Conservation (phyloP, 2,329 filamentous ascomycete genomes). For the Ambrosiella beaveri region DNA sequence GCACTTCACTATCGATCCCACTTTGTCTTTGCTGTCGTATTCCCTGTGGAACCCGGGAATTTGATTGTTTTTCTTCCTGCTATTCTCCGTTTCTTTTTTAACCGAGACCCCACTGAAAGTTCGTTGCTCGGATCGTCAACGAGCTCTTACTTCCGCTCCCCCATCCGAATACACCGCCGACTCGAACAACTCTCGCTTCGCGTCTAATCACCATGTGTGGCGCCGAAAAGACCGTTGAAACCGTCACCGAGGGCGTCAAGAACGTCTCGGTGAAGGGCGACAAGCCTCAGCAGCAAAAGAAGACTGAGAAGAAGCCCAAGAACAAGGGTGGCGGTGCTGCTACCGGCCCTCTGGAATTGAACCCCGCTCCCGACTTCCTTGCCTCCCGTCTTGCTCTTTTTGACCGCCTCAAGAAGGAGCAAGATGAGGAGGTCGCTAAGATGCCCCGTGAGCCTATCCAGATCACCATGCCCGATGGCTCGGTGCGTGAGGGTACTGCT, state of each 20-base stretch:
- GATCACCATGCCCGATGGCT: slow-evolving; percentile 57
- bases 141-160: background rate
- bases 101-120: background rate
- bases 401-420: slow-evolving; percentile 69
- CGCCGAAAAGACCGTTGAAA: slow-evolving; percentile 28
- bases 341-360: slow-evolving; percentile 29
- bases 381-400: slow-evolving; percentile 58
- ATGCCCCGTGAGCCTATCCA: slow-evolving; percentile 59
- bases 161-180: background rate
- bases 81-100: background rate
- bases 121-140: background rate
- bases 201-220: slow-evolving; percentile 25
- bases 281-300: slow-evolving; percentile 16
- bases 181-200: background rate
- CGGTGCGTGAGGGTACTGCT: slow-evolving; percentile 54
- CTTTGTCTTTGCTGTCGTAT: background rate
- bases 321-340: slow-evolving; percentile 22
- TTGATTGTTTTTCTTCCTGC: background rate
- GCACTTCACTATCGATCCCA: background rate
- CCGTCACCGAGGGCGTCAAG: slow-evolving; percentile 40
- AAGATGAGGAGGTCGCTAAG: slow-evolving; percentile 55
- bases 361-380: slow-evolving; percentile 55
- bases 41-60: background rate
- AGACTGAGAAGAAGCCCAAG: slow-evolving; percentile 26
- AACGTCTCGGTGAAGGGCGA: slow-evolving; percentile 36